Evolutionary conservation across 148 eudicot species (phyloP).

Genomic region (Gaultheria prostrata): DNA sequence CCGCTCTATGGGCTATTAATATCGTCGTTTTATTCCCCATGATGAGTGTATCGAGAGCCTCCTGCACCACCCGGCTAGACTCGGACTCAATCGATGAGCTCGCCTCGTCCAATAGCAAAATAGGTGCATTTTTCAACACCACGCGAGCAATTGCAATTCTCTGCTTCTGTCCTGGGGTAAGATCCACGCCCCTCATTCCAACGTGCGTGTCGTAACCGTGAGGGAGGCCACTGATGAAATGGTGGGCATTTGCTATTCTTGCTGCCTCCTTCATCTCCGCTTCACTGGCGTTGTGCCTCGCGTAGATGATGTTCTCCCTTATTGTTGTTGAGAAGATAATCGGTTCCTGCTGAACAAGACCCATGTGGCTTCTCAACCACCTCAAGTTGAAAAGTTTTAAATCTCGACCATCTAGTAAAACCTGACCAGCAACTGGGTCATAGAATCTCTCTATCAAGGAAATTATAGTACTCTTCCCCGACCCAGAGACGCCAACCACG

Average conservation of each 20-base stretch:
- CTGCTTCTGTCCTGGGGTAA: slow-evolving; percentile 96
- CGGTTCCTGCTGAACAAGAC: slow-evolving; percentile 97
- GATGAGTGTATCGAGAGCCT: slow-evolving; percentile 87
- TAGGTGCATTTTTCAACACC: slow-evolving; percentile 88
- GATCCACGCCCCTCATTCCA: slow-evolving; percentile 96
- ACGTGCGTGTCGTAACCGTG: slow-evolving; percentile 98
- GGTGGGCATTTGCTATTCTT: slow-evolving; percentile 97
- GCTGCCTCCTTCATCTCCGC: slow-evolving; percentile 99
- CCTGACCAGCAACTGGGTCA: slow-evolving; percentile 89
- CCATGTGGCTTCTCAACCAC: slow-evolving; percentile 93
- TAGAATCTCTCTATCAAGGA: slow-evolving; percentile 90
- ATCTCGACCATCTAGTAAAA: slow-evolving; percentile 86
- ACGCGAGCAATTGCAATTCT: slow-evolving; percentile 96
- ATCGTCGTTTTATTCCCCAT: slow-evolving; percentile 97
- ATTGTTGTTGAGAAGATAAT: slow-evolving; percentile 90
- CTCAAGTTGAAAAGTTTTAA: slow-evolving; percentile 76
- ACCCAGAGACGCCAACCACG: slow-evolving; percentile 96
- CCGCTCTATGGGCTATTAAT: slow-evolving; percentile 88
- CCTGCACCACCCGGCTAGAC: slow-evolving; percentile 94
- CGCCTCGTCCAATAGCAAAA: slow-evolving; percentile 89
- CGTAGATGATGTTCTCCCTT: slow-evolving; percentile 91
- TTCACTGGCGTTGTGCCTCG: slow-evolving; percentile 97
- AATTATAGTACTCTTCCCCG: slow-evolving; percentile 98
- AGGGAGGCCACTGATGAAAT: slow-evolving; percentile 95
- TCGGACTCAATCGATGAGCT: slow-evolving; percentile 97